phyloP scores from a whole-genome alignment of 2,329 filamentous ascomycete species.

The Cryphonectria carpinicola region DNA sequence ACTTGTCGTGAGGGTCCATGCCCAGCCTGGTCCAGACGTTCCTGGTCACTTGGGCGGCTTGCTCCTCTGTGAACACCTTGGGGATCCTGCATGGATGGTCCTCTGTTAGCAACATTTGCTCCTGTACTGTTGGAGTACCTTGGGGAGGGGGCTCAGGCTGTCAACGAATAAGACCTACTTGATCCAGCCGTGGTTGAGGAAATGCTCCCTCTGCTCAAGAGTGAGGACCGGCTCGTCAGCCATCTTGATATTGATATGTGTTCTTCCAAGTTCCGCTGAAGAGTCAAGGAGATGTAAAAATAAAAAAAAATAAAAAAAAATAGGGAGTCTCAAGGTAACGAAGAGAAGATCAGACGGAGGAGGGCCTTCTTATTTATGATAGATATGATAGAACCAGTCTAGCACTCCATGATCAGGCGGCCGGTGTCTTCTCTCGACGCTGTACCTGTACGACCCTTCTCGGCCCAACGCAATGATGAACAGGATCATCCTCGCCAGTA shows the following conservation, averaged over 20 bases:
- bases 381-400: neutral
- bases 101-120: constrained; percentile 29
- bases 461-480: neutral
- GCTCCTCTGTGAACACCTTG: constrained; percentile 43
- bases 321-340: neutral
- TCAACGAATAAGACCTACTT: constrained; percentile 33
- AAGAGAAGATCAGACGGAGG: neutral
- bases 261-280: too few species aligned
- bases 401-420: neutral
- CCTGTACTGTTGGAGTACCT: neutral
- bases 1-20: constrained; percentile 65
- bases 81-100: constrained; percentile 35
- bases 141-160: neutral
- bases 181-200: constrained; percentile 46
- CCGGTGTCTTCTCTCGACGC: neutral
- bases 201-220: constrained; percentile 46
- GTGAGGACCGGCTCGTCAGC: constrained; percentile 37
- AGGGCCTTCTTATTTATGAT: neutral
- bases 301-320: too few species aligned
- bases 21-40: constrained; percentile 68
- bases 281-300: too few species aligned
- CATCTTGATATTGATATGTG: constrained; percentile 16
- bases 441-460: neutral
- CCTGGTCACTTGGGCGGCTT: constrained; percentile 41
- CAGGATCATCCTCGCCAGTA: constrained; percentile 10